phyloP scores from a whole-genome alignment of 768 basidiomycete species.

The Leccinellum rugosiceps region DNA sequence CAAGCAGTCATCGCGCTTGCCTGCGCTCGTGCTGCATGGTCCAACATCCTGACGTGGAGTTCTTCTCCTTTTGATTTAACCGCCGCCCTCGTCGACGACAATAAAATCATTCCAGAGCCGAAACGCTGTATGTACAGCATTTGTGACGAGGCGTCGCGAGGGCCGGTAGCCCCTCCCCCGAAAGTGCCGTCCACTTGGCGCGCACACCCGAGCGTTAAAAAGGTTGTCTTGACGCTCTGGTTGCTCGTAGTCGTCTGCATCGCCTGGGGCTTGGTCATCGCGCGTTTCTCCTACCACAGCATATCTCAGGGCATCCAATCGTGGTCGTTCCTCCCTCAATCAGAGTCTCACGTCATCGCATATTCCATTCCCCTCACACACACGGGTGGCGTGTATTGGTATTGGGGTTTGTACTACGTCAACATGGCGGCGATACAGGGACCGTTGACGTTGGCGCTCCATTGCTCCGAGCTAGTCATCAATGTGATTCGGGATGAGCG shows the following conservation, averaged over 20 bases:
- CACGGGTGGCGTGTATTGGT: constrained; percentile 13
- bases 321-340: constrained; percentile 28
- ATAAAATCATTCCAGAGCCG: constrained; percentile 15
- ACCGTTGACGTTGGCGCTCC: constrained; percentile 27
- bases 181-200: constrained; percentile 29
- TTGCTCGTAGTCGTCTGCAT: constrained; percentile 17
- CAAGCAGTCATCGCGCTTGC: constrained; percentile 27
- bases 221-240: constrained; percentile 23
- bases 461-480: constrained; percentile 27
- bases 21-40: constrained; percentile 13
- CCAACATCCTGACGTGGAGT: constrained; percentile 29
- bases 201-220: constrained; percentile 22
- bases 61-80: constrained; percentile 31
- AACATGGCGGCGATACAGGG: constrained; percentile 28
- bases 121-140: constrained; percentile 27
- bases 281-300: constrained; percentile 6
- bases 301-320: background rate
- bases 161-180: constrained; percentile 11
- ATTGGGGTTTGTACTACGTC: constrained; percentile 25
- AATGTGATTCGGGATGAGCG: constrained; percentile 30
- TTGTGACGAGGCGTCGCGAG: background rate
- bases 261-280: constrained; percentile 19
- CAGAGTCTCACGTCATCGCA: constrained; percentile 15
- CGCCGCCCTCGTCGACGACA: constrained; percentile 31
- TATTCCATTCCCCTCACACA: constrained; percentile 23